Percentiles rank a stretch among this genome's conserved stretches.
phyloP scores from a whole-genome alignment of 345 rosid species.

The Boechera divaricarpa region DNA sequence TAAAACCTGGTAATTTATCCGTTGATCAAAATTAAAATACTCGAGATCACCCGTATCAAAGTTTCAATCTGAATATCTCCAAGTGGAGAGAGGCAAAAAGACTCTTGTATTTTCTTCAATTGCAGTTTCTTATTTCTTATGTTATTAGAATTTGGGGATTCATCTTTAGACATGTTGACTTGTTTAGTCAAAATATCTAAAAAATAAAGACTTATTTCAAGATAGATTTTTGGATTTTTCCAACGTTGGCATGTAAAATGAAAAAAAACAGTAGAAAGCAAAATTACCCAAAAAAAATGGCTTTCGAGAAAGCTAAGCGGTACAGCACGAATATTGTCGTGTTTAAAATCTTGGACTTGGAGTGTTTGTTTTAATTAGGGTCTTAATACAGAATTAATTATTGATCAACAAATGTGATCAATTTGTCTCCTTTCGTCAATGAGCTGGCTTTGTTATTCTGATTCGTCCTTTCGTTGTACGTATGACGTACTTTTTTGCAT shows the following conservation, averaged over 20 bases:
- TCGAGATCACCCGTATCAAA: no score
- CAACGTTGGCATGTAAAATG: neutral
- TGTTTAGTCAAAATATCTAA: neutral
- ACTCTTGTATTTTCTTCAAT: no score
- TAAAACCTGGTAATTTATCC: no score
- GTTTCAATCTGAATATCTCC: no score
- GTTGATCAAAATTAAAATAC: no score
- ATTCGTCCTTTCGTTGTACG: constrained; percentile 47
- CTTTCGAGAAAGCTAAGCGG: constrained; percentile 22
- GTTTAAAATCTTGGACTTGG: constrained; percentile 11
- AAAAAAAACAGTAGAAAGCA: neutral
- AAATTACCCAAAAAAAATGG: constrained; percentile 3
- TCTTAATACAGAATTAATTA: constrained; percentile 2
- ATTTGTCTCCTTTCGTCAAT: constrained; percentile 31
- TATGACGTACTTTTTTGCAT: constrained; percentile 36
- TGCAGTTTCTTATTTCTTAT: no score
- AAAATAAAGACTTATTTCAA: neutral
- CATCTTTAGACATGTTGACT: neutral
- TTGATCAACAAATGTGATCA: constrained; percentile 11
- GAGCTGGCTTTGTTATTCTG: constrained; percentile 35
- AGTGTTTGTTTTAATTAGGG: constrained; percentile 8
- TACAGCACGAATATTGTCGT: neutral
- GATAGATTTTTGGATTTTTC: neutral
- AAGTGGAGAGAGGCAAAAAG: no score
- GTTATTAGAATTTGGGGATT: no score